Base-by-base conservation (phyloP, 2,329 filamentous ascomycete species). In the Leptosphaerulina australis region DNA sequence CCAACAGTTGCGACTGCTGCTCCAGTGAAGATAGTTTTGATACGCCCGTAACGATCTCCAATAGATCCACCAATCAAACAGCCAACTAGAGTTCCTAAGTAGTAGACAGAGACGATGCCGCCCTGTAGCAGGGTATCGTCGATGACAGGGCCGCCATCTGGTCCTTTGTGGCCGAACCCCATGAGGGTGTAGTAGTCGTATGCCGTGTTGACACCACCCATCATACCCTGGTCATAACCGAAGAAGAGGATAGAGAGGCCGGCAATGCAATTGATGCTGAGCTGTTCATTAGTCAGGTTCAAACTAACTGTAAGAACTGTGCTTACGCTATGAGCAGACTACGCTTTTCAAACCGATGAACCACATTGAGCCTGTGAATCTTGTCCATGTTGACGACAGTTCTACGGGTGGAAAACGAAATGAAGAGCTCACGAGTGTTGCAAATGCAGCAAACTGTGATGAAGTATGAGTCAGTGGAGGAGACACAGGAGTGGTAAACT, bases 1-100 rank as follows among this genome's bases (percentile, higher is more conserved):
- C 86, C 86, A 5, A 69, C 36, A 8, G 63, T 53, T 1, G 50
- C 63, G 12, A 65, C 55, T n/a, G 51, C 56, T 5, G 62, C 55
- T n/a, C 64, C 67, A 10, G 65, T 8, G 9, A 62, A 65, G 28
- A 69, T 60, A 2, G 63, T 62, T 44, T 63, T 68, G 49, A 67
- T 68, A 7, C 66, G 59, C 17, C 64, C 64, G 22, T 56, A 58
- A 9, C 56, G 55, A 20, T 68, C 64, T 8, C 62, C 64, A 3
- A 66, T 52, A 2, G 52, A 66, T 7, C 64, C 64, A 18, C 66
- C 65, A 2, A 56, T 25, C 24, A 67, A 44, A 35, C 59, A 65
- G 3, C 66, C 66, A 10, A 67, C 50, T 14, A 68, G 41, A 1
- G 65, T 67, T 5, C 65, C 65, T 3, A 68, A 62, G 34, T 69